Conservation (phyloP, 2,329 filamentous ascomycete genomes). For the Sporothrix humicola region DNA sequence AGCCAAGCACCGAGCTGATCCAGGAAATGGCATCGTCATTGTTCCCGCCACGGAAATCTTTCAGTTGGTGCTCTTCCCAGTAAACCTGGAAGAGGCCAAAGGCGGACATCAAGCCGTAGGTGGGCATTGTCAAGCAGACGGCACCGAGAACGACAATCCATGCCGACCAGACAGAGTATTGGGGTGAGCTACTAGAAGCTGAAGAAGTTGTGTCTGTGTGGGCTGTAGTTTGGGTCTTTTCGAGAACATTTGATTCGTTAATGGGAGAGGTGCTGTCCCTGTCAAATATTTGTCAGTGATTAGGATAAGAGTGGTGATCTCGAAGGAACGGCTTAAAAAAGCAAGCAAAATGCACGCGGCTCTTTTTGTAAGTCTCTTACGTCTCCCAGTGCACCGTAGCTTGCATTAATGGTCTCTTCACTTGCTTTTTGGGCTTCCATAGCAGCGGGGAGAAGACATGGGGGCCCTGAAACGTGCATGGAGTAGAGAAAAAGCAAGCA, state of each 20-base stretch:
- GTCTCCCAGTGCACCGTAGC: neutral
- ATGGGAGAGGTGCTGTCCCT: neutral
- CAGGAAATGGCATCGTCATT: slow-evolving; percentile 40
- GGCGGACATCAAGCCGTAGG: slow-evolving; percentile 43
- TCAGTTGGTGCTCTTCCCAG: slow-evolving; percentile 41
- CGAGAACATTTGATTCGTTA: too few species aligned
- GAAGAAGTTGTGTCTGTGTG: too few species aligned
- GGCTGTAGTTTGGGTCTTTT: too few species aligned
- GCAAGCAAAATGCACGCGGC: neutral
- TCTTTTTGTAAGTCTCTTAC: neutral
- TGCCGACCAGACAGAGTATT: neutral
- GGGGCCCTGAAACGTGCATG: neutral
- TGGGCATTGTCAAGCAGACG: slow-evolving; percentile 38
- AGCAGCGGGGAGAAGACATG: neutral
- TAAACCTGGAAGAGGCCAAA: slow-evolving; percentile 43
- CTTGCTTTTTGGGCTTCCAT: neutral
- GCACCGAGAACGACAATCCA: neutral
- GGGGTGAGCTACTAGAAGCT: too few species aligned
- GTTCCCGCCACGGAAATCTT: slow-evolving; percentile 5
- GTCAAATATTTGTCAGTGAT: neutral
- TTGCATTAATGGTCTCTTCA: too few species aligned
- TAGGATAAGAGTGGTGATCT: neutral
- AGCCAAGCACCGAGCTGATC: slow-evolving; percentile 43
- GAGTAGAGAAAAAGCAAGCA: neutral
- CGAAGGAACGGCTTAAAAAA: neutral